Conservation (phyloP, 371 early-diverging fungal species). For the Sporodiniella umbellata region DNA sequence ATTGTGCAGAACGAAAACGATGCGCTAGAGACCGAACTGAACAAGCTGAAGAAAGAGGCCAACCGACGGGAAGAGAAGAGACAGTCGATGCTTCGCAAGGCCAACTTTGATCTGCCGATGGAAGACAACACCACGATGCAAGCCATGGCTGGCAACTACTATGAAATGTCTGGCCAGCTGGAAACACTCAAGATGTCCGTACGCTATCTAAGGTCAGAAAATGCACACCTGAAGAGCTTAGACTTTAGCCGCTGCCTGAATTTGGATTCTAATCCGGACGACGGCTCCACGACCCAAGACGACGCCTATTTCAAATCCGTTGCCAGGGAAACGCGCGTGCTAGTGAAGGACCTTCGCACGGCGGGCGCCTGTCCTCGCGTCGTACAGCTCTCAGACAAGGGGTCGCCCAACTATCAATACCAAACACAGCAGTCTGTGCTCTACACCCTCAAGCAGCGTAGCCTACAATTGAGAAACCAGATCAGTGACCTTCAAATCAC, state of each 20-base stretch:
- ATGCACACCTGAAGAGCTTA: slow-evolving; percentile 68
- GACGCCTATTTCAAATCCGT: slow-evolving; percentile 21
- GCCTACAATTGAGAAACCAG: slow-evolving; percentile 52
- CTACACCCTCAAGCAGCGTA: slow-evolving; percentile 60
- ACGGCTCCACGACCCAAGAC: too few relatives aligned
- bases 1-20: slow-evolving; percentile 72
- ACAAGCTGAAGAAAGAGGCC: slow-evolving; percentile 51
- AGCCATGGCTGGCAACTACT: slow-evolving; percentile 20
- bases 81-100: slow-evolving; percentile 26
- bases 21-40: slow-evolving; percentile 62
- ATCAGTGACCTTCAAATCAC: slow-evolving; percentile 21
- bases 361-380: slow-evolving; percentile 56
- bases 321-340: slow-evolving; percentile 32
- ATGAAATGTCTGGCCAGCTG: slow-evolving; percentile 28
- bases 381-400: slow-evolving; percentile 43
- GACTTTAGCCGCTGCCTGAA: slow-evolving; percentile 43
- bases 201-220: slow-evolving; percentile 77
- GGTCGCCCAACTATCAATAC: slow-evolving; percentile 68
- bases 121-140: slow-evolving; percentile 6
- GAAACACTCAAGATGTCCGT: slow-evolving; percentile 73
- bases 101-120: slow-evolving; percentile 19
- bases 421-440: slow-evolving; percentile 71
- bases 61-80: slow-evolving; percentile 40
- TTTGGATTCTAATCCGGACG: slow-evolving; percentile 29
- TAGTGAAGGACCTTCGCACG: slow-evolving; percentile 47